Base-by-base conservation (phyloP, 129 eudicot species). In the Chrysanthemum seticuspe region DNA sequence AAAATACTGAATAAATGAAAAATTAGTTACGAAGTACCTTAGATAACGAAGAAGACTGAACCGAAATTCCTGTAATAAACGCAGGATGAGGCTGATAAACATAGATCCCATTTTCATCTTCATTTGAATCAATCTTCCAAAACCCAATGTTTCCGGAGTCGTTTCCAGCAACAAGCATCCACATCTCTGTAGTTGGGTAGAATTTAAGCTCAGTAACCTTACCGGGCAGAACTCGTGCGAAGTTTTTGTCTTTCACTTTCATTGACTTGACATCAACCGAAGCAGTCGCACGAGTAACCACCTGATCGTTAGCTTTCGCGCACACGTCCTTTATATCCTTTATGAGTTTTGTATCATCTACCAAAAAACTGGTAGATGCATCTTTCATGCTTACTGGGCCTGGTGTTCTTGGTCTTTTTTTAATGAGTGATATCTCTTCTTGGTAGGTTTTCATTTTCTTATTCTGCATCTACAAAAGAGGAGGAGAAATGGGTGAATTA, bases 81-180 rank as follows among this genome's bases (percentile, higher is more conserved):
- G 47, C 86, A 6, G 88, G 18, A 79, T 91, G 95, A 40, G 92
- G 90, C 7, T 55, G 72, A 76, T 80, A 88, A 44, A 86, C 18
- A 70, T 85, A 78, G 48, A 88, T 84, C 59, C 85, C 86, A 82
- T 21, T 10, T 3, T 83, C 80, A 56, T 74, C 84, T 50, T 80
- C 87, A 4, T 70, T 6, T 15, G 76, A 76, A 75, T 82, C 86
- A 34, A 80, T 81, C 70, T 91, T 78, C 97, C 97, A 91, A 75
- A 91, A 84, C 12, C 87, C 87, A 13, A 91, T 55, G 79, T 91
- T 68, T 7, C 97, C 96, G 67, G 2, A 79, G 67, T 76, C 72
- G 71, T 88, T 88, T 31, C 92, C 97, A 8, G 71, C 92, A 59
- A 70, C 90, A 49, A 91, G 75, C 92, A 91, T 73, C 27, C 63